These are phyloP conservation scores for Rostrohypoxylon terebratum DNA, from an alignment of 495 filamentous ascomycete genomes.

Conservation along the genomic window DNA sequence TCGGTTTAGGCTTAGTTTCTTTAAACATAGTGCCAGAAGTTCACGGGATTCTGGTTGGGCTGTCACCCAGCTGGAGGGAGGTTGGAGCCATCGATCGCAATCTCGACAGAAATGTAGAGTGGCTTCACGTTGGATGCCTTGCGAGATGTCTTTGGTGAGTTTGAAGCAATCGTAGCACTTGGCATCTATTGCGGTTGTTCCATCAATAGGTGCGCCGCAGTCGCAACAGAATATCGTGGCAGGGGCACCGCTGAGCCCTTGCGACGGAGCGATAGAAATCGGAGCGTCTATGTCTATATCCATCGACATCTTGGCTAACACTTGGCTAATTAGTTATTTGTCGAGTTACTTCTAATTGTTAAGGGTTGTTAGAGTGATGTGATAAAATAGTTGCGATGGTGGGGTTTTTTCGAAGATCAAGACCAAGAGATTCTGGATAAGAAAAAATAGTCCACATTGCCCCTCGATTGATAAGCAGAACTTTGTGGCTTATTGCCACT, in stretches of 20 bases:
- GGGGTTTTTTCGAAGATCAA: conserved; percentile 15
- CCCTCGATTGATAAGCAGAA: conserved; percentile 47
- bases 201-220: conserved; percentile 93
- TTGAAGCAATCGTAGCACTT: conserved; percentile 95
- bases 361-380: too few species aligned
- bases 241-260: conserved; percentile 14
- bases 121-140: conserved; percentile 88
- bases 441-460: conserved; percentile 32
- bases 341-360: conserved; percentile 1
- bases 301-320: conserved; percentile 48
- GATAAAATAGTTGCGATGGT: conserved; percentile 26
- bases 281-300: conserved; percentile 48
- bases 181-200: conserved; percentile 85
- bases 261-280: conserved; percentile 47
- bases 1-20: conserved; percentile 84
- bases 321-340: conserved; percentile 5
- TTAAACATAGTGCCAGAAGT: conserved; percentile 87
- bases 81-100: conserved; percentile 93
- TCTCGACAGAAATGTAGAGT: conserved; percentile 86
- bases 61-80: conserved; percentile 84
- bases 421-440: conserved; percentile 19
- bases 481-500: conserved; percentile 32
- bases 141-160: conserved; percentile 90
- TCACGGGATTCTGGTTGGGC: conserved; percentile 88
- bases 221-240: conserved; percentile 86